Conservation (phyloP, 2,329 filamentous ascomycete genomes). For the Penicillium sp. region DNA sequence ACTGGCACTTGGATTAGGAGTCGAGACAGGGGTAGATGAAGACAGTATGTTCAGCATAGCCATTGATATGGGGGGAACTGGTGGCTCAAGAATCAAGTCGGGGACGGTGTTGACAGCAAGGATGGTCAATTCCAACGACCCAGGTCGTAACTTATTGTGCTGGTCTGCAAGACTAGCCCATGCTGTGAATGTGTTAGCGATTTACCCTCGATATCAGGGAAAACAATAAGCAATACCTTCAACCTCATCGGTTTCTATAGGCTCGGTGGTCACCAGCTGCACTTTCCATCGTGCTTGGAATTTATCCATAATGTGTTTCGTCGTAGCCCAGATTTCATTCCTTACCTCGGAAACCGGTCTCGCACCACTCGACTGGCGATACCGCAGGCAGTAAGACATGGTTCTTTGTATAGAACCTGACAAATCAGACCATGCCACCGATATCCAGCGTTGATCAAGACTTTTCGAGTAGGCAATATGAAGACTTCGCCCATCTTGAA, state of each 20-base stretch:
- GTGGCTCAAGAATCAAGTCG: conserved; percentile 38
- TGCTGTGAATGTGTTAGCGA: conserved; percentile 32
- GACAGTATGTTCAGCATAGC: conserved; percentile 34
- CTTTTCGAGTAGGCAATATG: conserved; percentile 61
- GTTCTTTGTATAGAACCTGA: conserved; percentile 55
- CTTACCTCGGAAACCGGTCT: conserved; percentile 51
- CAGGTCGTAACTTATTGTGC: conserved; percentile 37
- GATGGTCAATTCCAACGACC: conserved; percentile 39
- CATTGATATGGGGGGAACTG: conserved; percentile 34
- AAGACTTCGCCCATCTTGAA: conserved; percentile 58
- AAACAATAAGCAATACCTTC: conserved; percentile 41
- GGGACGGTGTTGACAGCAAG: conserved; percentile 37
- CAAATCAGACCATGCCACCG: conserved; percentile 60
- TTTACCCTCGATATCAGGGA: background rate
- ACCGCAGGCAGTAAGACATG: conserved; percentile 55
- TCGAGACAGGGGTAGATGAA: conserved; percentile 42
- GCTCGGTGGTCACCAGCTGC: conserved; percentile 54
- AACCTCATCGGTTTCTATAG: conserved; percentile 53
- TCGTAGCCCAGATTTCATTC: conserved; percentile 59
- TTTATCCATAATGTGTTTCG: conserved; percentile 54
- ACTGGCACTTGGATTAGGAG: conserved; percentile 37
- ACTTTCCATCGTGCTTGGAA: conserved; percentile 57
- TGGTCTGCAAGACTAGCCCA: conserved; percentile 41
- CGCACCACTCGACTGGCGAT: conserved; percentile 33
- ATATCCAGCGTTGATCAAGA: conserved; percentile 58